Conservation (phyloP, 2,329 filamentous ascomycete genomes). For the Aspergillus glaucus region DNA sequence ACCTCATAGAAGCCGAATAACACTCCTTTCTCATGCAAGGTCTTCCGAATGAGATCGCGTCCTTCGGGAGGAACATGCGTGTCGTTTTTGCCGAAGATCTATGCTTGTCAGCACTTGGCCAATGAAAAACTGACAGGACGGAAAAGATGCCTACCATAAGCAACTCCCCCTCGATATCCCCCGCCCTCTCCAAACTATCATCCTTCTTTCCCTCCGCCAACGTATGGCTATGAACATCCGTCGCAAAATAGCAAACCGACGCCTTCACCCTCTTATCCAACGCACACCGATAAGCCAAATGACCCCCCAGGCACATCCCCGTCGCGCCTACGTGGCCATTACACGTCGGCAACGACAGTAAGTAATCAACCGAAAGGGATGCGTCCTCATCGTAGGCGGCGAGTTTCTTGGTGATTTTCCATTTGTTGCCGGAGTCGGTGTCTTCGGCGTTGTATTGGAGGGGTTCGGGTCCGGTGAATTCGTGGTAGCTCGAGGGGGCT, state of each 20-base stretch:
- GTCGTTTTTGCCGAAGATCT: conserved; percentile 85
- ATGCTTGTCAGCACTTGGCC: not conserved
- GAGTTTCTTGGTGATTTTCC: conserved; percentile 79
- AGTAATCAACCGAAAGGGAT: conserved; percentile 59
- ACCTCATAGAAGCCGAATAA: conserved; percentile 80
- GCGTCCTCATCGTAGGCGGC: conserved; percentile 81
- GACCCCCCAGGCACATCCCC: conserved; percentile 90
- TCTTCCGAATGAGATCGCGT: conserved; percentile 74
- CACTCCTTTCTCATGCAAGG: conserved; percentile 68
- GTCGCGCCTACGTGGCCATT: conserved; percentile 73
- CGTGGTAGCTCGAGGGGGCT: conserved; percentile 85
- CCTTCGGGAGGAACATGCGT: conserved; percentile 81
- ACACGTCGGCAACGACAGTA: conserved; percentile 68
- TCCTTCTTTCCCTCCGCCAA: conserved; percentile 64
- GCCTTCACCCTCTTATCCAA: conserved; percentile 72
- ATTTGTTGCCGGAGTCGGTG: conserved; percentile 80
- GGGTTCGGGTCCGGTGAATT: conserved; percentile 79
- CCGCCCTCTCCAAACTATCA: conserved; percentile 55
- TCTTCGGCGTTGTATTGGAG: conserved; percentile 81
- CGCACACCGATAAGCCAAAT: conserved; percentile 67
- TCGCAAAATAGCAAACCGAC: conserved; percentile 83
- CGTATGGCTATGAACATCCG: conserved; percentile 75
- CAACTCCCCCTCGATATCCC: conserved; percentile 69
- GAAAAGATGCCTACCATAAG: conserved; percentile 52
- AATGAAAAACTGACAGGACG: not conserved